Conservation (phyloP, 2,329 filamentous ascomycete species). For the Ascochyta clinopodiicola region DNA sequence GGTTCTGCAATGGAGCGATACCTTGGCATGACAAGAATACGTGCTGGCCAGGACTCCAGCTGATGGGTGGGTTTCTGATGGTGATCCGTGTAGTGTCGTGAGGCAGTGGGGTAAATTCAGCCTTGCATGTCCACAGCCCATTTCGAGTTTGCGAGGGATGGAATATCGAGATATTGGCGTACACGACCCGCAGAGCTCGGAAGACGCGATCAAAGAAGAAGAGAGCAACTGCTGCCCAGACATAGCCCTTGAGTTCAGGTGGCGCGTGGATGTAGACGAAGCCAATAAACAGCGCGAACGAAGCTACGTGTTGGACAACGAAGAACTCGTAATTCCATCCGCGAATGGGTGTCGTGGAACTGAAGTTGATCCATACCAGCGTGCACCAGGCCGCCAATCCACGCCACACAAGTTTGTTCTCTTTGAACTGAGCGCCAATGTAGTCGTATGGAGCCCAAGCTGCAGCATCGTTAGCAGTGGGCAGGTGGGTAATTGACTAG, state of each 20-base stretch:
- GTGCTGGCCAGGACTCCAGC: slow-evolving; percentile 69
- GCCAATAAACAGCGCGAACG: slow-evolving; percentile 67
- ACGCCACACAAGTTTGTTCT: slow-evolving; percentile 70
- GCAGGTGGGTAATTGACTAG: neutral
- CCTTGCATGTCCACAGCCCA: slow-evolving; percentile 48
- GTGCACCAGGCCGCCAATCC: slow-evolving; percentile 72
- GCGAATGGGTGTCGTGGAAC: slow-evolving; percentile 68
- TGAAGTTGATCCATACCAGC: slow-evolving; percentile 69
- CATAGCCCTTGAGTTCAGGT: slow-evolving; percentile 62
- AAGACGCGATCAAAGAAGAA: slow-evolving; percentile 68
- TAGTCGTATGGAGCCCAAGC: slow-evolving; percentile 69
- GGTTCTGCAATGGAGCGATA: slow-evolving; percentile 64
- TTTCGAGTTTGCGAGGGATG: slow-evolving; percentile 41
- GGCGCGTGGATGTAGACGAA: slow-evolving; percentile 70
- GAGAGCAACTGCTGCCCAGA: slow-evolving; percentile 71
- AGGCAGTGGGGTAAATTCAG: slow-evolving; percentile 55
- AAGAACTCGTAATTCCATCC: slow-evolving; percentile 74
- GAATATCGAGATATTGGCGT: slow-evolving; percentile 50
- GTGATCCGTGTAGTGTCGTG: slow-evolving; percentile 64
- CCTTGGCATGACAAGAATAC: slow-evolving; percentile 66
- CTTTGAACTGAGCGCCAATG: slow-evolving; percentile 63
- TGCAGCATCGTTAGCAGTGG: slow-evolving; percentile 18
- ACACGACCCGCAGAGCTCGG: slow-evolving; percentile 49
- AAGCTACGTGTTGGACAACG: slow-evolving; percentile 70
- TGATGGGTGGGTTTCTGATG: slow-evolving; percentile 61